Percentiles rank a stretch among this genome's conserved stretches.
Conservation (phyloP, 768 basidiomycete genomes). For the Pisolithus orientalis region DNA sequence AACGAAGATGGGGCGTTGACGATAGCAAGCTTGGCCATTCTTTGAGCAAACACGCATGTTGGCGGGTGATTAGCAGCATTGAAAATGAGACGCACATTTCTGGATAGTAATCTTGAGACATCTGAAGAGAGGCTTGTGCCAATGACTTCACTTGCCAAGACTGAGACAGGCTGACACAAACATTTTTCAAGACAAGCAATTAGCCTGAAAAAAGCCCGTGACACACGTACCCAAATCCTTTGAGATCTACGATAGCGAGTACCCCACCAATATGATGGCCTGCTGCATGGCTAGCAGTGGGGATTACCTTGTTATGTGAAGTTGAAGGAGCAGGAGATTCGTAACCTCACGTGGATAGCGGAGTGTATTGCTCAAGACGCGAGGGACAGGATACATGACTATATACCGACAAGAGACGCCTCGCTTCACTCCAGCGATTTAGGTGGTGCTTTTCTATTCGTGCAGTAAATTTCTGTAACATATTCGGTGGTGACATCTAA, state of each 20-base stretch:
- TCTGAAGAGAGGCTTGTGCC: slow-evolving; percentile 56
- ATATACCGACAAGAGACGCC: no score
- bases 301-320: slow-evolving; percentile 79
- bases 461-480: no score
- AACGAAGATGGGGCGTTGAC: slow-evolving; percentile 71
- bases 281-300: slow-evolving; percentile 54
- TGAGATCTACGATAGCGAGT: no score
- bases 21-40: slow-evolving; percentile 68
- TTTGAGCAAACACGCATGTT: slow-evolving; percentile 17
- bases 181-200: no score
- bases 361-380: slow-evolving; percentile 99
- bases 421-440: no score
- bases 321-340: slow-evolving; percentile 86
- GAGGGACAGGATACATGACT: slow-evolving; percentile 91
- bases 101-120: slow-evolving; percentile 75
- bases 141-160: slow-evolving; percentile 75
- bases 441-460: no score
- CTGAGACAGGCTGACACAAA: slow-evolving; percentile 49
- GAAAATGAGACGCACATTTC: slow-evolving; percentile 49
- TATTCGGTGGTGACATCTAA: no score
- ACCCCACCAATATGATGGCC: slow-evolving; percentile 48
- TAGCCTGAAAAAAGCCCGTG: no score
- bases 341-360: slow-evolving; percentile 89
- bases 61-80: not conserved
- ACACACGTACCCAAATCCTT: no score